phyloP scores from a whole-genome alignment of 2,329 filamentous ascomycete species.

The Cercospora sesami region DNA sequence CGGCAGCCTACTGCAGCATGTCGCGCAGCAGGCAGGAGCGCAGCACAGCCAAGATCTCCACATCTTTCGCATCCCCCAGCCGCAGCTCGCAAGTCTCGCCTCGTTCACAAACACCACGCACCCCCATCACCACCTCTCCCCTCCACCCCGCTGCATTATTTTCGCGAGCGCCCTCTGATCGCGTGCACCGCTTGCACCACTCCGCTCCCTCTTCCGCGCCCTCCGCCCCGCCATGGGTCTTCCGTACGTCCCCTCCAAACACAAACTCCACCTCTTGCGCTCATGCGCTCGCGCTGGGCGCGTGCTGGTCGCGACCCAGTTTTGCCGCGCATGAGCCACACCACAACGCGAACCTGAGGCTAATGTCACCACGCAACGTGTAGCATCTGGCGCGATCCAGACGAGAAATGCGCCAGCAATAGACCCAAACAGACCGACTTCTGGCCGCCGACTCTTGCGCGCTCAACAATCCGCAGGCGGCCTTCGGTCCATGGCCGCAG shows the following conservation, averaged over 20 bases:
- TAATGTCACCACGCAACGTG: slow-evolving; percentile 12
- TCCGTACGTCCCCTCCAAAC: slow-evolving; percentile 43
- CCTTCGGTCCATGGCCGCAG: slow-evolving; percentile 36
- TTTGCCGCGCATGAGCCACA: slow-evolving; percentile 14
- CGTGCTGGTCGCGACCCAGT: slow-evolving; percentile 10
- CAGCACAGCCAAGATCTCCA: neutral
- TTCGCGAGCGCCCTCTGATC: slow-evolving; percentile 27
- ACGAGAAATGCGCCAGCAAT: slow-evolving; percentile 42
- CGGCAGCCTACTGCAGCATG: neutral
- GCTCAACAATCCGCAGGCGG: slow-evolving; percentile 59
- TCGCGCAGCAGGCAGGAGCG: neutral
- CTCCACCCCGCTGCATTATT: slow-evolving; percentile 16
- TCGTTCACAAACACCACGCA: slow-evolving; percentile 10
- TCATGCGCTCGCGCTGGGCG: slow-evolving; percentile 6
- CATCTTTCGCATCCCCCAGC: neutral
- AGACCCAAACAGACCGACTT: slow-evolving; percentile 51
- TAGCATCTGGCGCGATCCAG: slow-evolving; percentile 56
- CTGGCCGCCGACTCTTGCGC: slow-evolving; percentile 42
- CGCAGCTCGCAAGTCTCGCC: neutral
- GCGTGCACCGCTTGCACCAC: slow-evolving; percentile 27
- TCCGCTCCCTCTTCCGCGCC: slow-evolving; percentile 17
- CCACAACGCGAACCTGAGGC: slow-evolving; percentile 11
- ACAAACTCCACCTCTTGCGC: slow-evolving; percentile 6
- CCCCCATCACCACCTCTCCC: slow-evolving; percentile 10
- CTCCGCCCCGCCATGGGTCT: slow-evolving; percentile 47